Evolutionary conservation across 805 yeast genomes (phyloP), one percentile per base, ranked within the genome.

Genomic region (Tetrapisispora taiwanensis): DNA sequence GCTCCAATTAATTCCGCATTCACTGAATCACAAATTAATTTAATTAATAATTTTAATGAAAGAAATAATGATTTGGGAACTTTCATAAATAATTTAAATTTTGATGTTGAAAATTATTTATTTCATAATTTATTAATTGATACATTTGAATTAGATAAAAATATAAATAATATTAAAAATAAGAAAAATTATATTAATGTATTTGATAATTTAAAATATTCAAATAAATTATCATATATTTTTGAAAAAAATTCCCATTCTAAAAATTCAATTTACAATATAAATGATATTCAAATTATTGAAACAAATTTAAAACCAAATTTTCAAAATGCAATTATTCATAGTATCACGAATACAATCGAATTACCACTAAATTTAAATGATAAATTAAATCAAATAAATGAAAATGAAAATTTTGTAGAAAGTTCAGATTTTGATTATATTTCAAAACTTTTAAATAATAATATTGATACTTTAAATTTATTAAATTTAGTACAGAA

Each of bases 1-100:
- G 95, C 94, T 1, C 95, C 95, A 0, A 72, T 81, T 12, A 86
- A 86, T 57, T 78, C 81, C 51, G 95, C 95, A 1, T 84, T 83
- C 59, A 68, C 66, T 4, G 44, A 53, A 27, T 48, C 32, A 37
- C 32, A 37, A 37, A 17, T 4, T 9, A 4, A 17, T 28, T 14
- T 19, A 10, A 19, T 24, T 34, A 14, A 35, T 7, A 15, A 15
- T 17, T 17, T 17, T 17, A 27, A 30, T 28, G 22, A 17, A 12
- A 19, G n/a, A 30, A 22, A 14, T n/a, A 9, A 30, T 31, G 15
- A 30, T 30, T 31, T 24, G 9, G 20, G n/a, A 3, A 14, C 4
- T 12, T 36, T 22, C 3, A n/a, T 3, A n/a, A 15, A 14, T 14
- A 20, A 31, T 17, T 39, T 39, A 26, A 14, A 34, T 27, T 30